phyloP scores from a whole-genome alignment of 2,329 filamentous ascomycete genomes.

The Hypoxylon sp. region DNA sequence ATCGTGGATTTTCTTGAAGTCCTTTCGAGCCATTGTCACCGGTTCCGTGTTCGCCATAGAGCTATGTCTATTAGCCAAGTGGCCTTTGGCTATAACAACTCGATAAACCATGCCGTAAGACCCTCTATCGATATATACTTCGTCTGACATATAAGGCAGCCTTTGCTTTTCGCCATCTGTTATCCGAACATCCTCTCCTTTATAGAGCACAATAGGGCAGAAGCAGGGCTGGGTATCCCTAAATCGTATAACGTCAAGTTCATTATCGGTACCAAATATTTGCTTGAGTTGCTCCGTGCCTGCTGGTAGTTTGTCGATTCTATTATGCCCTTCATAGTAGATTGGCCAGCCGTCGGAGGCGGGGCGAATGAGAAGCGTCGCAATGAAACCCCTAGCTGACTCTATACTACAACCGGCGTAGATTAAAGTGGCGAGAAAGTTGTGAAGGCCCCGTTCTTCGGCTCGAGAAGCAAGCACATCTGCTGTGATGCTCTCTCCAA shows the following conservation, averaged over 20 bases:
- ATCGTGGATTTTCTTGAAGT: conserved; percentile 53
- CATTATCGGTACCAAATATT: conserved; percentile 42
- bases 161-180: conserved; percentile 45
- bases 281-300: conserved; percentile 40
- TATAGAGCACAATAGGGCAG: conserved; percentile 53
- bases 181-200: conserved; percentile 51
- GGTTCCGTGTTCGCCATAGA: conserved; percentile 44
- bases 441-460: conserved; percentile 49
- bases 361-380: conserved; percentile 38
- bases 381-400: conserved; percentile 43
- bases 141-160: conserved; percentile 55
- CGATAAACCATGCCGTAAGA: conserved; percentile 54
- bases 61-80: conserved; percentile 49
- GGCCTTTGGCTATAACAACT: conserved; percentile 54
- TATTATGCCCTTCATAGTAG: conserved; percentile 17
- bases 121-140: conserved; percentile 53
- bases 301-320: conserved; percentile 41
- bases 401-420: conserved; percentile 51
- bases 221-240: conserved; percentile 54
- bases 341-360: background rate
- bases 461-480: conserved; percentile 43
- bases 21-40: conserved; percentile 56
- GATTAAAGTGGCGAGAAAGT: conserved; percentile 54
- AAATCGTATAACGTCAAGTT: conserved; percentile 50
- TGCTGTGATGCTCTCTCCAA: conserved; percentile 34